These are phyloP conservation scores for Lojkania enalia DNA, from an alignment of 2,329 filamentous ascomycete species.

Conservation along the genomic window DNA sequence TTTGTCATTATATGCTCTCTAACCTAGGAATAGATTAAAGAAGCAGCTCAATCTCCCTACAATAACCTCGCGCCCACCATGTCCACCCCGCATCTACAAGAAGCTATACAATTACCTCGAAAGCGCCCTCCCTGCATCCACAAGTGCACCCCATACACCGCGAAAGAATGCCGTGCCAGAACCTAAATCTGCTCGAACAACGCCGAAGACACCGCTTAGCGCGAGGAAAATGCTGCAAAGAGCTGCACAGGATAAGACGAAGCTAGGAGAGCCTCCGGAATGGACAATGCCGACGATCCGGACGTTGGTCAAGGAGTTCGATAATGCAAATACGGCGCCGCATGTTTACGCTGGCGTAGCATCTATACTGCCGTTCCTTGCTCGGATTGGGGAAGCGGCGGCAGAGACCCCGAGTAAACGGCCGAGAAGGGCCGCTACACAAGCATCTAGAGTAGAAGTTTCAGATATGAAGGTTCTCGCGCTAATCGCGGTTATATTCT, in stretches of 20 bases:
- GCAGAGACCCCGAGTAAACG: conserved; percentile 49
- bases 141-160: conserved; percentile 35
- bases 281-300: conserved; percentile 74
- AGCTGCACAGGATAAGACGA: conserved; percentile 17
- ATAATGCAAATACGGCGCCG: conserved; percentile 65
- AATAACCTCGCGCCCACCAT: conserved; percentile 41
- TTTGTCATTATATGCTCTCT: conserved; percentile 15
- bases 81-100: conserved; percentile 65
- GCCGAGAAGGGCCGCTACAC: conserved; percentile 49
- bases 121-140: conserved; percentile 61
- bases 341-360: conserved; percentile 75
- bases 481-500: conserved; percentile 63
- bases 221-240: conserved; percentile 27
- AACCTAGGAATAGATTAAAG: conserved; percentile 62
- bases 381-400: conserved; percentile 31
- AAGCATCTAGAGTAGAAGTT: conserved; percentile 14
- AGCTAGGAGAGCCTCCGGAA: conserved; percentile 27
- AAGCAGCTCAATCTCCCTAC: conserved; percentile 40
- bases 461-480: conserved; percentile 37
- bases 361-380: conserved; percentile 52
- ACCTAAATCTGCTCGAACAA: conserved; percentile 26
- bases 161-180: conserved; percentile 32
- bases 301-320: conserved; percentile 65
- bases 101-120: conserved; percentile 82
- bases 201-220: conserved; percentile 31